These are phyloP conservation scores for Paramecium pentaurelia DNA, from an alignment of 73 alveolate species.

Conservation along the genomic window DNA sequence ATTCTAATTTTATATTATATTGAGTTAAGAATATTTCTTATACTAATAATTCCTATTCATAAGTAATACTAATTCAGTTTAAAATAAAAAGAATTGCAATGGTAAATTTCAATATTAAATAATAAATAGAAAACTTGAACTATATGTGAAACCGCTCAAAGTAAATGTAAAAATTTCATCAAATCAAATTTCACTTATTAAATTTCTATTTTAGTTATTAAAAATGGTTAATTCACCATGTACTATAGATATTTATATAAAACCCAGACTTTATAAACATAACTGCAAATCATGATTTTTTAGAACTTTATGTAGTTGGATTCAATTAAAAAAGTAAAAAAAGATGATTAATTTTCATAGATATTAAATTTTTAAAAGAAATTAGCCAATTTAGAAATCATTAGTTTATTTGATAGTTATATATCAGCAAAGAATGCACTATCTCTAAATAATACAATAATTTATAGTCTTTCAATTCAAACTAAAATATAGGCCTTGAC, in stretches of 20 bases:
- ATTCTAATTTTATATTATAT: neutral
- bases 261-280: conserved; percentile 27
- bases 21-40: neutral
- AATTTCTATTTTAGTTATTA: neutral
- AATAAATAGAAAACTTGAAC: too few relatives aligned
- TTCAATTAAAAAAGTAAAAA: neutral
- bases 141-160: too few relatives aligned
- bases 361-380: conserved; percentile 15
- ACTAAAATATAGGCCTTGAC: neutral
- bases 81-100: too few relatives aligned
- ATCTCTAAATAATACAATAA: neutral
- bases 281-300: neutral
- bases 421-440: neutral
- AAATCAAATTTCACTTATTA: neutral
- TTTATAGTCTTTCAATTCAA: conserved; percentile 6
- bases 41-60: neutral
- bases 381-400: conserved; percentile 26
- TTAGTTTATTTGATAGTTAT: neutral
- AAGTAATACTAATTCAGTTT: too few relatives aligned
- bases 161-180: too few relatives aligned
- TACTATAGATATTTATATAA: neutral
- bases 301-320: neutral
- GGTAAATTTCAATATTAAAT: too few relatives aligned
- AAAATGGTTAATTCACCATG: neutral
- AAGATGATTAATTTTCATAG: neutral